phyloP scores from a whole-genome alignment of 2,329 filamentous ascomycete genomes.

The Alternaria tenuissima region DNA sequence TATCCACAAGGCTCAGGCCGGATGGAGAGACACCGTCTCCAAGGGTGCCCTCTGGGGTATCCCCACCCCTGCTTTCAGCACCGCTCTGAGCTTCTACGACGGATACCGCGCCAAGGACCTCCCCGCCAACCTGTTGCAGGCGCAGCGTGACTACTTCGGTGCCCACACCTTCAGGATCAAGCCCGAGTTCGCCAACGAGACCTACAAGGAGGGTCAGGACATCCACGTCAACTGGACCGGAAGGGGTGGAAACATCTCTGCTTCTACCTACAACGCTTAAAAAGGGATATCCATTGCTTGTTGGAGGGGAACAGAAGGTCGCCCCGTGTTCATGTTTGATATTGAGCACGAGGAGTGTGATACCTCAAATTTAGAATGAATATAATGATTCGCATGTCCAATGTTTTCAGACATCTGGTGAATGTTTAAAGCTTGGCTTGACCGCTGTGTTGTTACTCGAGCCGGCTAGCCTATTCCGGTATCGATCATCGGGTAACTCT shows the following conservation, averaged over 20 bases:
- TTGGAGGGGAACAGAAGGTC: slow-evolving; percentile 26
- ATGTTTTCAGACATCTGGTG: background rate
- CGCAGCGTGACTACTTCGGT: slow-evolving; percentile 99
- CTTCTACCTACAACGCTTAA: slow-evolving; percentile 61
- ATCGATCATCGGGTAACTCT: slow-evolving; percentile 4
- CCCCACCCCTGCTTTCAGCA: slow-evolving; percentile 95
- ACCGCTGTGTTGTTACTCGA: slow-evolving; percentile 7
- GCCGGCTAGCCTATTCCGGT: slow-evolving; percentile 13
- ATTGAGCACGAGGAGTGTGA: slow-evolving; percentile 24
- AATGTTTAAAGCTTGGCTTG: slow-evolving; percentile 1
- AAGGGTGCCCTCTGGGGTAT: slow-evolving; percentile 95
- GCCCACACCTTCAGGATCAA: slow-evolving; percentile 64
- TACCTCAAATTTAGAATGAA: slow-evolving; percentile 35
- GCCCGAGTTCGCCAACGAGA: slow-evolving; percentile 65
- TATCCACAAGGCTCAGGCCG: slow-evolving; percentile 88
- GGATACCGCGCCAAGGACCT: slow-evolving; percentile 97
- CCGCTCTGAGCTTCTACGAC: slow-evolving; percentile 97
- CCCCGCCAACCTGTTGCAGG: slow-evolving; percentile 97
- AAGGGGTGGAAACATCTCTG: slow-evolving; percentile 94
- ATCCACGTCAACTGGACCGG: slow-evolving; percentile 99
- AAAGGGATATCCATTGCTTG: slow-evolving; percentile 22
- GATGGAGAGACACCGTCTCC: slow-evolving; percentile 72
- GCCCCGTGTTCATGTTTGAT: slow-evolving; percentile 9
- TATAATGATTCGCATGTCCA: slow-evolving; percentile 27
- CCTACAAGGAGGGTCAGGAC: slow-evolving; percentile 85